Evolutionary conservation across 1,284 basidiomycete species (phyloP), one percentile per base, ranked within the genome.

Genomic region (Ceratobasidium sp.): DNA sequence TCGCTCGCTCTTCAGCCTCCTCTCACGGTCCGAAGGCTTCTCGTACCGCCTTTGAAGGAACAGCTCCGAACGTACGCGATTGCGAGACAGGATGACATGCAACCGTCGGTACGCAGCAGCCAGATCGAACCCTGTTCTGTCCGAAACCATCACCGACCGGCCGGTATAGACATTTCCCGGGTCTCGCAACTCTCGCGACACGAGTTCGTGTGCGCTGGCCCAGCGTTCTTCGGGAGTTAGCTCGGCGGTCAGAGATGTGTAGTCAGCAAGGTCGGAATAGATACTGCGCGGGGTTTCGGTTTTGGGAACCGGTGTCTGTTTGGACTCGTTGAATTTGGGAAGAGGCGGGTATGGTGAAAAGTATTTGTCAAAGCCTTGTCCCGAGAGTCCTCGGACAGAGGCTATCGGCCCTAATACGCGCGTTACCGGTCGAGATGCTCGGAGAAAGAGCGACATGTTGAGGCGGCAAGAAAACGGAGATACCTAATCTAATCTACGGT

Each of bases 21-120:
- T 86, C 77, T 91, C 88, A 82, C 91, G 91, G 70, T 85, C 87
- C 65, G 91, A 91, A 82, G 89, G 89, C 84, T 91, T 91, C 83
- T 93, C 92, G 81, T 94, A 92, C 79, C 93, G 85, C 78, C 87
- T 85, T 65, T 85, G 82, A 79, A 85, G 79, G 65, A 85, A 84
- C 46, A 90, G 83, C 78, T 91, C 89, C 46, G 80, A 80, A 19
- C 85, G 82, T 13, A 95, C 89, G 77, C 83, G 86, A 80, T 94
- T 95, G 40, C 85, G 83, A 46, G 80, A 79, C 22, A 94, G 83
- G 69, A 89, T 88, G n/a, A 68, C 78, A 71, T 88, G 86, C 9
- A 95, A 86, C 43, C 81, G 84, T 67, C 80, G 82, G 78, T 89
- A 89, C 0, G 90, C 87, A 1, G 81, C 9, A 1, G 81, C 82